Evolutionary conservation across 1,139 yeast species (phyloP), one percentile per base, ranked within the genome.

Genomic region (Blastobotrys indianensis): DNA sequence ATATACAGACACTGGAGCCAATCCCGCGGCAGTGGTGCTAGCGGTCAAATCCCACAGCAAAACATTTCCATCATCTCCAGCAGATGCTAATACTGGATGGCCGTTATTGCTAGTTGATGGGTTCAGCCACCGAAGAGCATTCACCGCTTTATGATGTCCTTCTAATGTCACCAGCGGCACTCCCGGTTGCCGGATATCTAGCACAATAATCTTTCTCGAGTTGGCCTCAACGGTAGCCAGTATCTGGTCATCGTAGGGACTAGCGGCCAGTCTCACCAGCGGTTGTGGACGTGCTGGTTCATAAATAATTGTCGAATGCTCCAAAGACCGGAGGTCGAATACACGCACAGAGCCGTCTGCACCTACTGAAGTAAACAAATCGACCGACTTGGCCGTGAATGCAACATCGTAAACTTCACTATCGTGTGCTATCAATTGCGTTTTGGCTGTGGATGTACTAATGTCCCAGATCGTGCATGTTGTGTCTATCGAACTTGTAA

Each of bases 391-490:
- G 48, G 84, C 79, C 42, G 88, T 70, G 64, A 88, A 92, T 54
- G 85, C 78, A 17, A 90, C 97, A 63, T 92, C 98, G 63, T 81
- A 87, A 3, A 92, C 98, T 64, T 90, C 97, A 50, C 84, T 80
- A 62, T 92, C 98, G 65, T 92, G 98, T 0, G 98, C 98, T 55
- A 92, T 92, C 44, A 92, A 72, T 67, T 92, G 97, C 1, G 98
- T 90, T 60, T 84, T 85, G 16, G 95, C 95, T 25, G 76, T 73
- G n/a, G 85, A 86, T 8, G 79, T 73, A 30, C 70, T 73, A 37
- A 87, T 67, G 65, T 92, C 97, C 97, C 98, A 92, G 2, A 88
- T 82, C 0, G 97, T 90, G 66, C 98, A 92, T 0, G 98, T 92
- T 1, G 98, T 92, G 65, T 92, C 98, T 9, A 92, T 87, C 29